A percentile compares a stretch with the other conserved stretches of the same genome.
phyloP scores from a whole-genome alignment of 495 filamentous ascomycete genomes.

The Wilcoxina mikolae region DNA sequence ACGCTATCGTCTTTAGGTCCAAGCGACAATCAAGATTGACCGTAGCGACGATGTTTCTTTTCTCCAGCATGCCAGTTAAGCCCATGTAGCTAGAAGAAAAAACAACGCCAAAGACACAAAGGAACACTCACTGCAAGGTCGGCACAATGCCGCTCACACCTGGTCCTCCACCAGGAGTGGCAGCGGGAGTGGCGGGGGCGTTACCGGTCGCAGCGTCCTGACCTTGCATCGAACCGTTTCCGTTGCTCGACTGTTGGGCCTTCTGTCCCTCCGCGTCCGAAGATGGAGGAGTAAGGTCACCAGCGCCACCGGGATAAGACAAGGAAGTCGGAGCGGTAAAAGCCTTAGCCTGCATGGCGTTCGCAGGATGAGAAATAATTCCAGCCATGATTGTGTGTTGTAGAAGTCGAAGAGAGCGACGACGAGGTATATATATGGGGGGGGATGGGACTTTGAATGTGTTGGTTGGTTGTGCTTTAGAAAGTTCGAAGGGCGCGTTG shows the following conservation, averaged over 20 bases:
- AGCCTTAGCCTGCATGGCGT: conserved; percentile 74
- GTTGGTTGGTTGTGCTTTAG: conserved; percentile 11
- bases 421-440: conserved; percentile 4
- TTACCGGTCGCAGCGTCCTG: conserved; percentile 34
- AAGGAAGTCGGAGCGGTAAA: conserved; percentile 81
- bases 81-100: conserved; percentile 29
- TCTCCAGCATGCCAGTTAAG: conserved; percentile 45
- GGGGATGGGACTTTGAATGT: conserved; percentile 12
- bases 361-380: conserved; percentile 78
- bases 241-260: conserved; percentile 32
- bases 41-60: conserved; percentile 98
- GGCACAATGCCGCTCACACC: conserved; percentile 86
- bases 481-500: not conserved
- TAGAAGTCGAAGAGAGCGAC: not conserved
- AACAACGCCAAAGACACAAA: conserved; percentile 11
- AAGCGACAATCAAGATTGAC: conserved; percentile 97
- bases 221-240: conserved; percentile 18
- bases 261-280: conserved; percentile 37
- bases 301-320: conserved; percentile 72
- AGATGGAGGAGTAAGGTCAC: conserved; percentile 64
- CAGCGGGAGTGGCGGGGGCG: conserved; percentile 88
- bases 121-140: conserved; percentile 88
- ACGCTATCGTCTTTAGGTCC: conserved; percentile 96
- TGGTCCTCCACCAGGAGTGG: conserved; percentile 67
- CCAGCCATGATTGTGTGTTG: conserved; percentile 51